Evolutionary conservation across 2,329 filamentous ascomycete genomes (phyloP).

Genomic region (Cyphellophora attinorum): DNA sequence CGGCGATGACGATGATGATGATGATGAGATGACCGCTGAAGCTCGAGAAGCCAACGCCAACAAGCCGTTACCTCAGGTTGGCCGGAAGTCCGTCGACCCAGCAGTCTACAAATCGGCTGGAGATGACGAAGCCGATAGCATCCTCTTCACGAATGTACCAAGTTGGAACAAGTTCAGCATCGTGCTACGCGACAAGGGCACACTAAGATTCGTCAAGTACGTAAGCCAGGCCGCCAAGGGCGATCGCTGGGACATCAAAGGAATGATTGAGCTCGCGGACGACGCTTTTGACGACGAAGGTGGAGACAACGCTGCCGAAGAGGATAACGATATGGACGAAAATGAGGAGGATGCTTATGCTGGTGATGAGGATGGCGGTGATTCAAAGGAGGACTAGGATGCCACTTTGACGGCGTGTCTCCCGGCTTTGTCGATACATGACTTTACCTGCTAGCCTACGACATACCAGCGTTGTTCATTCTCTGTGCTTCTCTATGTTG

Average conservation of each 20-base stretch:
- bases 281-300: constrained; percentile 16
- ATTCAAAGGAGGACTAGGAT: constrained; percentile 3
- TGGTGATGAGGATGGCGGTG: constrained; percentile 4
- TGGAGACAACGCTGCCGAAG: constrained; percentile 10
- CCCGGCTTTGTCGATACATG: no score
- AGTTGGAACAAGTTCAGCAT: constrained; percentile 87
- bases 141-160: constrained; percentile 59
- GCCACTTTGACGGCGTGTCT: no score
- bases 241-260: constrained; percentile 86
- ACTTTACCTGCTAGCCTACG: no score
- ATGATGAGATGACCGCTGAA: no score
- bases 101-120: constrained; percentile 72
- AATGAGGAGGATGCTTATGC: constrained; percentile 10
- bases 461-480: no score
- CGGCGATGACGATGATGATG: constrained; percentile 59
- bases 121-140: constrained; percentile 63
- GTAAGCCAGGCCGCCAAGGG: constrained; percentile 73
- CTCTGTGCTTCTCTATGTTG: no score
- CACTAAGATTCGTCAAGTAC: constrained; percentile 93
- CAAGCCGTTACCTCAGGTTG: constrained; percentile 21
- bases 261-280: constrained; percentile 46
- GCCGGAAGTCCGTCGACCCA: constrained; percentile 52
- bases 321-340: constrained; percentile 12
- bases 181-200: constrained; percentile 76
- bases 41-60: constrained; percentile 16